Percentiles rank a stretch among this genome's conserved stretches.
These are phyloP conservation scores for Scleroderma bovista DNA, from an alignment of 768 basidiomycete species.

Conservation along the genomic window DNA sequence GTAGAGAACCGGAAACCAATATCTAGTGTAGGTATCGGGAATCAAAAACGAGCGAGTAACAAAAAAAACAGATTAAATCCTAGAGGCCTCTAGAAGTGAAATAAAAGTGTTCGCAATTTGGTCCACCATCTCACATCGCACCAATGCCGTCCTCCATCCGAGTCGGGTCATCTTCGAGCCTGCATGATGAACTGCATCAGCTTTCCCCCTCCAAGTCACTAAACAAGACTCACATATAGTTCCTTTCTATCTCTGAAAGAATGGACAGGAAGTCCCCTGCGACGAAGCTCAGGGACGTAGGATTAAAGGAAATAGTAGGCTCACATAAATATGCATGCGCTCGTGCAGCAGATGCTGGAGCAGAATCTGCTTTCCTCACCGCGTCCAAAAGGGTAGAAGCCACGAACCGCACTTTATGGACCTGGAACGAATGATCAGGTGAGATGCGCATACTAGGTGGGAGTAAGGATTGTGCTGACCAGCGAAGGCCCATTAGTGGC, in stretches of 20 bases:
- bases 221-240: slow-evolving; percentile 64
- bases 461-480: slow-evolving; percentile 30
- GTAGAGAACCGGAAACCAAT: no score
- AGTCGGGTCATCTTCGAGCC: slow-evolving; percentile 36
- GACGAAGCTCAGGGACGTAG: slow-evolving; percentile 4
- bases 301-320: slow-evolving; percentile 23
- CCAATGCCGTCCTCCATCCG: background rate
- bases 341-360: slow-evolving; percentile 73
- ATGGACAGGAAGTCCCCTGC: slow-evolving; percentile 91
- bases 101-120: background rate
- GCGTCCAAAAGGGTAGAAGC: slow-evolving; percentile 86
- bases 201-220: background rate
- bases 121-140: background rate
- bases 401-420: slow-evolving; percentile 90
- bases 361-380: slow-evolving; percentile 74
- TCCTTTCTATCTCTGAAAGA: slow-evolving; percentile 84
- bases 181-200: slow-evolving; percentile 47
- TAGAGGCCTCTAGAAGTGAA: no score
- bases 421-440: slow-evolving; percentile 38
- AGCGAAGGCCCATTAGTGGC: slow-evolving; percentile 83
- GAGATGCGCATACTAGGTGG: background rate
- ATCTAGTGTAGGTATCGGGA: no score
- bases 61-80: no score
- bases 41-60: no score
- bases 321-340: slow-evolving; percentile 84